phyloP scores from a whole-genome alignment of 495 filamentous ascomycete genomes.

The Annulohypoxylon bovei region DNA sequence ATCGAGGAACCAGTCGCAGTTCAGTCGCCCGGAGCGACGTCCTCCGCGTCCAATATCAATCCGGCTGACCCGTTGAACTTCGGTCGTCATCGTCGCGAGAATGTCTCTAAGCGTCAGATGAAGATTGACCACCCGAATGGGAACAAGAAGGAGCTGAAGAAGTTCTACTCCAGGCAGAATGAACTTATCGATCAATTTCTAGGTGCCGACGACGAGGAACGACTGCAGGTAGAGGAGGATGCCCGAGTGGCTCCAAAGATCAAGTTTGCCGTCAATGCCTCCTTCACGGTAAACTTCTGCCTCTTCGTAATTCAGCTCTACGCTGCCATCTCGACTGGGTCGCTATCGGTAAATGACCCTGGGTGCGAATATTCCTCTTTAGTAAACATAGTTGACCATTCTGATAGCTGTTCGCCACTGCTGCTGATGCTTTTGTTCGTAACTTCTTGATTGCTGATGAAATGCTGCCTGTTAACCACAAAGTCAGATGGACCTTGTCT shows the following conservation, averaged over 20 bases:
- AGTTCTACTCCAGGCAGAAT: constrained; percentile 66
- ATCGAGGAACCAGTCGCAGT: constrained; percentile 12
- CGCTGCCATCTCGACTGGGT: constrained; percentile 65
- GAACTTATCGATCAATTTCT: constrained; percentile 66
- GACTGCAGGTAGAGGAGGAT: constrained; percentile 57
- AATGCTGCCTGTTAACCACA: constrained; percentile 37
- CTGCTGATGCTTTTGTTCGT: constrained; percentile 65
- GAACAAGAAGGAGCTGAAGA: constrained; percentile 57
- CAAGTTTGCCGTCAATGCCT: constrained; percentile 65
- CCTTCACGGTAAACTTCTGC: constrained; percentile 63
- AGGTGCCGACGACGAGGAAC: constrained; percentile 62
- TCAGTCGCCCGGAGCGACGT: constrained; percentile 18
- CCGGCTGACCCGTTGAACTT: constrained; percentile 53
- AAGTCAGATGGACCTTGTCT: constrained; percentile 65
- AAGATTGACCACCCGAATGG: constrained; percentile 57
- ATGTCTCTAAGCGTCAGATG: constrained; percentile 54
- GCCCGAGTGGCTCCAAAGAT: constrained; percentile 62
- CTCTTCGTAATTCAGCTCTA: constrained; percentile 68
- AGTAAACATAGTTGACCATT: constrained; percentile 37
- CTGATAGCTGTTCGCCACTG: constrained; percentile 63
- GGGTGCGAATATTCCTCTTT: constrained; percentile 21
- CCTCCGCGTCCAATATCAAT: constrained; percentile 30
- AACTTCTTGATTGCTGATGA: constrained; percentile 29
- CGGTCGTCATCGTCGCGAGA: constrained; percentile 53
- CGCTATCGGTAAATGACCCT: constrained; percentile 53